A percentile compares a stretch with the other conserved stretches of the same genome.
These are phyloP conservation scores for Zanthoxylum bungeanum DNA, from an alignment of 345 rosid genomes.

Conservation along the genomic window DNA sequence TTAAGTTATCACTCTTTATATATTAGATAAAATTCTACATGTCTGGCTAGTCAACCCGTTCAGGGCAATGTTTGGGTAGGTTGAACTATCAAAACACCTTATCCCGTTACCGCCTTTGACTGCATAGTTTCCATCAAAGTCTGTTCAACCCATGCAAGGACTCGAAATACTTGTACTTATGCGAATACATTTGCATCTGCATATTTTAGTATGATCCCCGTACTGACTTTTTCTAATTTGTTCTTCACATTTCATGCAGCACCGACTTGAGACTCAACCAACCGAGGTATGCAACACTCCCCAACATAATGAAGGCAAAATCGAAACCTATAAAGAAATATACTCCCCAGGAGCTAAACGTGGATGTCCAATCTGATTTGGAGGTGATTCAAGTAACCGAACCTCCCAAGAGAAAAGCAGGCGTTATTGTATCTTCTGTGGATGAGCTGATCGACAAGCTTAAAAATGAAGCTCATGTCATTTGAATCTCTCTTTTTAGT, in stretches of 20 bases:
- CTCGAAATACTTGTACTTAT: background rate
- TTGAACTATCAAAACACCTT: too few species aligned
- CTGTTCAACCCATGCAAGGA: background rate
- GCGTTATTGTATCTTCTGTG: conserved; percentile 59
- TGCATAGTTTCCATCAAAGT: background rate
- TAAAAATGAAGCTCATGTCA: conserved; percentile 66
- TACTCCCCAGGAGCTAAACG: conserved; percentile 60
- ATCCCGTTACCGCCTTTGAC: too few species aligned
- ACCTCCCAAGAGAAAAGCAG: conserved; percentile 79
- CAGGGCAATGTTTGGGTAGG: too few species aligned
- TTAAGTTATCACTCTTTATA: too few species aligned
- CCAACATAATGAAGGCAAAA: conserved; percentile 96
- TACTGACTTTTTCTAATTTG: background rate
- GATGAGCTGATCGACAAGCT: conserved; percentile 83
- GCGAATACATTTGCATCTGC: background rate
- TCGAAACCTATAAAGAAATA: conserved; percentile 78
- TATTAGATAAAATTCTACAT: too few species aligned
- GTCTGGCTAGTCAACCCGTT: too few species aligned
- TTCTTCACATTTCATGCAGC: conserved; percentile 35
- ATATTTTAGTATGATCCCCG: background rate
- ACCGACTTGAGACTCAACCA: conserved; percentile 92
- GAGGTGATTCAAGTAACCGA: conserved; percentile 69
- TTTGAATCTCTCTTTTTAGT: conserved; percentile 35
- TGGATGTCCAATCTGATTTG: conserved; percentile 52
- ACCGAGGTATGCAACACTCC: conserved; percentile 91